Conservation (phyloP, 495 filamentous ascomycete genomes). For the Talaromyces proteolyticus region DNA sequence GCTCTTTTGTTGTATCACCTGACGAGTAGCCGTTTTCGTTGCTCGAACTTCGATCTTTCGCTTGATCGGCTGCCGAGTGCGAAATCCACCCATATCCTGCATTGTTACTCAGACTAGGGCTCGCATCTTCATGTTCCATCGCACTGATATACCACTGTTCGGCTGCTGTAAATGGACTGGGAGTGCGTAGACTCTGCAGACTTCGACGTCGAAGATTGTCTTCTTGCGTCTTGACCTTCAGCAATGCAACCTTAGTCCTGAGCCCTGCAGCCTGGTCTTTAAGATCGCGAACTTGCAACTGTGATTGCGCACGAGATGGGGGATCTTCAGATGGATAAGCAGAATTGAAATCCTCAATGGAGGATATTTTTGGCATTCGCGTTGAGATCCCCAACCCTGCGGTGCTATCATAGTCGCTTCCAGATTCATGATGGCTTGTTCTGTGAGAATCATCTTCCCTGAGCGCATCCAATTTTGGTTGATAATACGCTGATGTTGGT, state of each 20-base stretch:
- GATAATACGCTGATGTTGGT: slow-evolving; percentile 23
- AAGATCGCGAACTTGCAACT: slow-evolving; percentile 72
- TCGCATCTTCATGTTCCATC: slow-evolving; percentile 29
- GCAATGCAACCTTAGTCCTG: slow-evolving; percentile 80
- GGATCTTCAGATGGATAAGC: slow-evolving; percentile 30
- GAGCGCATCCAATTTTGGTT: slow-evolving; percentile 7
- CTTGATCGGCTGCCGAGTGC: slow-evolving; percentile 9
- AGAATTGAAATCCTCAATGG: slow-evolving; percentile 27
- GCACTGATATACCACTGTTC: slow-evolving; percentile 67
- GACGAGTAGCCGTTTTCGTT: too few species aligned
- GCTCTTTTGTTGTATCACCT: not conserved
- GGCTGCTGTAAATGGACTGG: slow-evolving; percentile 77
- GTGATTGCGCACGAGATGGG: slow-evolving; percentile 40
- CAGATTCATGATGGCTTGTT: slow-evolving; percentile 8
- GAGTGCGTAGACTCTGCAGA: slow-evolving; percentile 74
- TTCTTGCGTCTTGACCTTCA: slow-evolving; percentile 76
- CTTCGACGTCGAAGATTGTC: slow-evolving; percentile 81
- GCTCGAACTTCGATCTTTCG: not conserved
- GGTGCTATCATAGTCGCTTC: slow-evolving; percentile 17
- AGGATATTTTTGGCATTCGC: slow-evolving; percentile 16
- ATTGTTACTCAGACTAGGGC: slow-evolving; percentile 21
- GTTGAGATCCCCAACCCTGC: slow-evolving; percentile 24
- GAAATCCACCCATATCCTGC: slow-evolving; percentile 23
- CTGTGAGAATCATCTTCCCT: slow-evolving; percentile 5
- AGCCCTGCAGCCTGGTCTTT: slow-evolving; percentile 92